phyloP scores from a whole-genome alignment of 805 yeast genomes.

The Sungouiozyma ichnusensis region DNA sequence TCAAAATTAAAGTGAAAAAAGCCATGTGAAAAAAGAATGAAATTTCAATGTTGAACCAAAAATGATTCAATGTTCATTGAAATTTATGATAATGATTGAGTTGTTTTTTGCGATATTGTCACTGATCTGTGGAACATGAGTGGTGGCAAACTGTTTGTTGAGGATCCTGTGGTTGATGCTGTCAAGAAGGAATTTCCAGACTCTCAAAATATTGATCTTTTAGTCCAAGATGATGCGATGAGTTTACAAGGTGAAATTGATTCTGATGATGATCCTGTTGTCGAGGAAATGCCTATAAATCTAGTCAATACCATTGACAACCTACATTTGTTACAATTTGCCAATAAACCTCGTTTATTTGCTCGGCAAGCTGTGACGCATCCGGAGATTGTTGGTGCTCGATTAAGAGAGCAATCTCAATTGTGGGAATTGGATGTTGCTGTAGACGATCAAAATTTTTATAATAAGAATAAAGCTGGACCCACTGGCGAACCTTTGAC shows the following conservation, averaged over 20 bases:
- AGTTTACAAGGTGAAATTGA: conserved; percentile 2
- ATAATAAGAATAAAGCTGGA: conserved; percentile 51
- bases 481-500: conserved; percentile 51
- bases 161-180: conserved; percentile 9
- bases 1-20: too few relatives aligned
- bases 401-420: conserved; percentile 52
- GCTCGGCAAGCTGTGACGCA: conserved; percentile 23
- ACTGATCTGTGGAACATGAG: too few relatives aligned
- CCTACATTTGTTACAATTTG: conserved; percentile 48
- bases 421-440: conserved; percentile 71
- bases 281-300: conserved; percentile 50
- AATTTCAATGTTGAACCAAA: background rate
- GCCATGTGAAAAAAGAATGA: background rate
- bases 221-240: background rate
- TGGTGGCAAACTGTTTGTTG: conserved; percentile 28
- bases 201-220: conserved; percentile 1
- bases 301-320: conserved; percentile 27
- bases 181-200: conserved; percentile 4
- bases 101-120: too few relatives aligned
- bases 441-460: conserved; percentile 54
- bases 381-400: conserved; percentile 33
- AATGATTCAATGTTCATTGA: background rate
- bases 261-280: conserved; percentile 48
- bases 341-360: conserved; percentile 27
- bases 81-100: too few relatives aligned